These are phyloP conservation scores for Eimeria falciformis DNA, from an alignment of 169 alveolate species.

Conservation along the genomic window DNA sequence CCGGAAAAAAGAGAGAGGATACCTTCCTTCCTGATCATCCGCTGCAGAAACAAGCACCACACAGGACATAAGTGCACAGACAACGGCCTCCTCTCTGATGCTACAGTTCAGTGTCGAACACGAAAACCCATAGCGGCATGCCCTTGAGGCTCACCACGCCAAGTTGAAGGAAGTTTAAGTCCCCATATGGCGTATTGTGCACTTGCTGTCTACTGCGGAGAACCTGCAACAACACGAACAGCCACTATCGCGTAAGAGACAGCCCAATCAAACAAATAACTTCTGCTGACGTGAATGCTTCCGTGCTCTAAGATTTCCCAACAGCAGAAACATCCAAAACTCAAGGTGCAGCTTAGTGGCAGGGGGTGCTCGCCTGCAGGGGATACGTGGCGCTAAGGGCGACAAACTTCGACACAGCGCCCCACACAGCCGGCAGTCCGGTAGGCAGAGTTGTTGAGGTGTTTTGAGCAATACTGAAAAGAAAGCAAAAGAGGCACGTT, in stretches of 20 bases:
- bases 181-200: conserved; percentile 53
- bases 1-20: conserved; percentile 72
- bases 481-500: no score
- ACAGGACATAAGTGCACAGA: neutral
- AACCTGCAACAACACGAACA: conserved; percentile 32
- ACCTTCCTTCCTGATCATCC: conserved; percentile 70
- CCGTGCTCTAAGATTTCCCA: neutral
- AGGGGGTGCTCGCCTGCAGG: conserved; percentile 43
- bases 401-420: conserved; percentile 71
- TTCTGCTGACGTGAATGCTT: neutral
- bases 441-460: neutral
- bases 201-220: conserved; percentile 76
- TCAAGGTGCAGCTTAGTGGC: neutral
- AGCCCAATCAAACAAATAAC: neutral
- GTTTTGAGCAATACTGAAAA: no score
- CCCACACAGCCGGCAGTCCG: conserved; percentile 75
- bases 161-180: conserved; percentile 52
- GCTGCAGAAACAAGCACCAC: neutral
- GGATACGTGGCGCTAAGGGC: conserved; percentile 73
- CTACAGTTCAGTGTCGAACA: neutral
- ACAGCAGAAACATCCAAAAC: neutral
- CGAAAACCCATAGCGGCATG: neutral
- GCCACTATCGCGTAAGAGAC: neutral
- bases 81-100: neutral
- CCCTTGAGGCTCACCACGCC: conserved; percentile 27